Evolutionary conservation across 1,284 basidiomycete species (phyloP), one percentile per base, ranked within the genome.

Genomic region (Spongispora temasekensis): DNA sequence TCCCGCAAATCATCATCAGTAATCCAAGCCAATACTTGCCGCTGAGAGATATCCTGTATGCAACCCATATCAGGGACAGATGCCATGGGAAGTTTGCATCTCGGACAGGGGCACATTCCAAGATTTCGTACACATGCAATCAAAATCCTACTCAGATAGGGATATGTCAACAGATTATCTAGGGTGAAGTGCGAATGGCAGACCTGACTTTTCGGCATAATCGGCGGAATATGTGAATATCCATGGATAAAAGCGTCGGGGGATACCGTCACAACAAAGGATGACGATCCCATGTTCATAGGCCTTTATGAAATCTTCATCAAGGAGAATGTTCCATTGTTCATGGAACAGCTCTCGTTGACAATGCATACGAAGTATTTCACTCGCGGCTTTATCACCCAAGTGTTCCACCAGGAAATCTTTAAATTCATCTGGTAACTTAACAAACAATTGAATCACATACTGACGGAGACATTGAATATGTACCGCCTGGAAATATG

Each of bases 71-170:
- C 54, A 23, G 59, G 48, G 15, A 60, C 9, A 15, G 44, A 23
- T 5, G 9, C 37, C 55, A 32, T 62, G 64, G 35, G 27, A 25
- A 69, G 60, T 1, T 65, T 60, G 60, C 77, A 79, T 3, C 64
- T 65, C 4, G 75, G 74, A 59, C 78, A 79, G 1, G 70, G 73
- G 42, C 65, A 75, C 3, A 46, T 46, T 2, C 71, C 72, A 19
- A 66, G 62, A 50, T 71, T 64, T n/a, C 65, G 60, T 30, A 75
- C 70, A 3, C 63, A 67, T 4, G 72, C 68, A 6, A 76, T 58
- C 13, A 74, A 56, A 7, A 68, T 65, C 59, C 74, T 75, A 50
- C 35, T 27, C 40, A 25, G 52, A 44, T 32, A 17, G 27, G 25
- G 35, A 17, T 17, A 40, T 40, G 37, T 40, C 37, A 40, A 21